A percentile compares a stretch with the other conserved stretches of the same genome.
These are phyloP conservation scores for Mycena indigotica DNA, from an alignment of 768 basidiomycete genomes.

Conservation along the genomic window DNA sequence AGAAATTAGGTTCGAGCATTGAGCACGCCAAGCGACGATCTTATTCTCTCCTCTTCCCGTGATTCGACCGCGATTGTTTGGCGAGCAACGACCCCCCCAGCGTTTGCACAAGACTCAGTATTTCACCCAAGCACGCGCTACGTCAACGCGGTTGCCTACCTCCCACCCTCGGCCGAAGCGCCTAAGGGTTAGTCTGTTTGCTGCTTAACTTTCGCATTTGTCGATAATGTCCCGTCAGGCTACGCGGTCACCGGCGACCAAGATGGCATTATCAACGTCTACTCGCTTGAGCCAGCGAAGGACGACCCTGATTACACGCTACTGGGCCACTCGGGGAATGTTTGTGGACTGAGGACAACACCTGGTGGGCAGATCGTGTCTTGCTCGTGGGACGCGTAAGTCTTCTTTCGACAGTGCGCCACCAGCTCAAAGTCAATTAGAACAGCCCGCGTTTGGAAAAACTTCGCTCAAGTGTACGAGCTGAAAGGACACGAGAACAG, in stretches of 20 bases:
- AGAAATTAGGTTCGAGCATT: constrained; percentile 77
- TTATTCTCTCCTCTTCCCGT: constrained; percentile 88
- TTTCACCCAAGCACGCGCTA: constrained; percentile 70
- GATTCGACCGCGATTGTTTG: constrained; percentile 91
- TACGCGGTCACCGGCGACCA: constrained; percentile 88
- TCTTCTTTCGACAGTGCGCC: constrained; percentile 11
- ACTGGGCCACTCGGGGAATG: constrained; percentile 87
- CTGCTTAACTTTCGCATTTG: constrained; percentile 11
- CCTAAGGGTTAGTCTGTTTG: constrained; percentile 60
- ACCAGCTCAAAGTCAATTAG: constrained; percentile 41
- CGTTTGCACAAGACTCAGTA: constrained; percentile 57
- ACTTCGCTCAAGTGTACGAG: constrained; percentile 70
- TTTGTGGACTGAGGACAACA: constrained; percentile 80
- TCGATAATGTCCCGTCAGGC: constrained; percentile 45
- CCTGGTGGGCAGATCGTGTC: constrained; percentile 79
- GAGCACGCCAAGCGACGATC: constrained; percentile 69
- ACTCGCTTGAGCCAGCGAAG: constrained; percentile 55
- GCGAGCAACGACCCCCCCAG: constrained; percentile 54
- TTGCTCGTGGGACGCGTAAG: constrained; percentile 96
- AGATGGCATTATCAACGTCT: constrained; percentile 86
- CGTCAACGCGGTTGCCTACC: constrained; percentile 81
- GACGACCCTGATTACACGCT: constrained; percentile 82
- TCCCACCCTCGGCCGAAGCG: constrained; percentile 66
- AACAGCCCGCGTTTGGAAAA: constrained; percentile 92
- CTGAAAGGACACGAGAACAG: constrained; percentile 87